These are phyloP conservation scores for Cupressus sempervirens DNA, from an alignment of 75 land plant species.

Conservation along the genomic window DNA sequence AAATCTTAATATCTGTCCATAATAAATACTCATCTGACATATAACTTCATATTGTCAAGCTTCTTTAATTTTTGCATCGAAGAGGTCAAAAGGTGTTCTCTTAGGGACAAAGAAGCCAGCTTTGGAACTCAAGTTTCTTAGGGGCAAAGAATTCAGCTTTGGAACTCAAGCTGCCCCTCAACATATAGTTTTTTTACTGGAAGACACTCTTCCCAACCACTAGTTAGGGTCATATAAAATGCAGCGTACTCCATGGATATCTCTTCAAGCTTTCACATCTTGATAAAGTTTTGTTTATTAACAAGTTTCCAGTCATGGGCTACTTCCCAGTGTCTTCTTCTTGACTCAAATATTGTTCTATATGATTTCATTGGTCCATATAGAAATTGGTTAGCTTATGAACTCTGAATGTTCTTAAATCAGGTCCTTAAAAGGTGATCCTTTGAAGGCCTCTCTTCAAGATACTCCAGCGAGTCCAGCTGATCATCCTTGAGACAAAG, in stretches of 20 bases:
- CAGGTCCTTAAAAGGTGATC: too few species aligned
- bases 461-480: too few species aligned
- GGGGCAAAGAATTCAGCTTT: slow-evolving; percentile 57
- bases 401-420: too few species aligned
- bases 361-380: too few species aligned
- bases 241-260: slow-evolving; percentile 69
- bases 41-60: slow-evolving; percentile 80
- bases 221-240: slow-evolving; percentile 60
- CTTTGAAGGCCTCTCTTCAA: too few species aligned
- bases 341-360: not conserved
- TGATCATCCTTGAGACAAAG: too few species aligned
- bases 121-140: slow-evolving; percentile 20
- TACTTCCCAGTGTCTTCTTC: slow-evolving; percentile 68
- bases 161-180: slow-evolving; percentile 46
- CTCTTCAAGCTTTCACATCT: not conserved
- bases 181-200: slow-evolving; percentile 83
- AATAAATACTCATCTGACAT: slow-evolving; percentile 73
- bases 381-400: too few species aligned
- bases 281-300: slow-evolving; percentile 86
- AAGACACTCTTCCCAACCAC: slow-evolving; percentile 69
- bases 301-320: slow-evolving; percentile 65
- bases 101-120: slow-evolving; percentile 65
- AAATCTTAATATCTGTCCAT: slow-evolving; percentile 73
- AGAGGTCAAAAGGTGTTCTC: slow-evolving; percentile 76
- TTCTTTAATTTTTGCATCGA: slow-evolving; percentile 49